phyloP scores from a whole-genome alignment of 495 filamentous ascomycete species.

The Trichoderma erinaceum region DNA sequence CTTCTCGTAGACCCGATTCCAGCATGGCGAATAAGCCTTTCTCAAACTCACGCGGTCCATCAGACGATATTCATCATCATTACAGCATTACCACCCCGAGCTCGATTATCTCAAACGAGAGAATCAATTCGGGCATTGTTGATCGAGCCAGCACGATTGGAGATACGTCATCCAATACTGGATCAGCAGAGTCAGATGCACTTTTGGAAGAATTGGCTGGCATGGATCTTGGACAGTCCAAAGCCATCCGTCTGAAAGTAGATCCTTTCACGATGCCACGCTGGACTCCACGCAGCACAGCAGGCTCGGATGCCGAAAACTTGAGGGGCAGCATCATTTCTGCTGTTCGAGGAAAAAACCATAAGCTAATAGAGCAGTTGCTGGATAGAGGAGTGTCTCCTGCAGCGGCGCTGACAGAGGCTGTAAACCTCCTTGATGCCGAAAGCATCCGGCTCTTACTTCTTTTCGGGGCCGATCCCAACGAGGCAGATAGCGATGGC shows the following conservation, averaged over 20 bases:
- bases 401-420: conserved; percentile 38
- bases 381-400: conserved; percentile 46
- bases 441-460: conserved; percentile 44
- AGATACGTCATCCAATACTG: conserved; percentile 18
- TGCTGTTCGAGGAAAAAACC: conserved; percentile 40
- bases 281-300: conserved; percentile 33
- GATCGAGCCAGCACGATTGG: conserved; percentile 19
- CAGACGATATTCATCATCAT: conserved; percentile 17
- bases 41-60: conserved; percentile 16
- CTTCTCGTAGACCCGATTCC: not conserved
- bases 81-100: conserved; percentile 12
- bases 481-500: conserved; percentile 34
- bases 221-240: conserved; percentile 25
- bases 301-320: conserved; percentile 28
- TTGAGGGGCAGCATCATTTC: conserved; percentile 26
- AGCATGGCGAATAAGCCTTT: conserved; percentile 14
- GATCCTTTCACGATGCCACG: conserved; percentile 32
- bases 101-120: conserved; percentile 4
- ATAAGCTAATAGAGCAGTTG: conserved; percentile 44
- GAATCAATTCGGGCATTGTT: conserved; percentile 19
- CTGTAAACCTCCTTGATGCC: conserved; percentile 38
- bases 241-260: conserved; percentile 30
- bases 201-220: conserved; percentile 26
- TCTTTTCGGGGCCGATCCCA: conserved; percentile 43
- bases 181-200: conserved; percentile 26